Conservation (phyloP, 2,329 filamentous ascomycete species). For the Calonectria fujianensis region DNA sequence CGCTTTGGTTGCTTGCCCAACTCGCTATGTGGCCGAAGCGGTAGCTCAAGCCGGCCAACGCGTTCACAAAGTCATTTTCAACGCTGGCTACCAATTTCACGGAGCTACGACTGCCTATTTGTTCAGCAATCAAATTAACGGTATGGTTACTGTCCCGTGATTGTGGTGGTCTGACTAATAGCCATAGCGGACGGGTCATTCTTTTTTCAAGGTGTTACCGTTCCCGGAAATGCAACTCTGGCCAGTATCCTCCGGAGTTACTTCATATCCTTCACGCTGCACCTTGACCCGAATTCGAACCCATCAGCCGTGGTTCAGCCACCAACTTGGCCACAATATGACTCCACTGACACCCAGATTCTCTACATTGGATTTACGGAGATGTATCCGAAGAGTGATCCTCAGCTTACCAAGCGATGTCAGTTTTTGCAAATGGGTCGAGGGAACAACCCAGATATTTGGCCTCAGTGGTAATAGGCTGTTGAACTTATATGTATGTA, state of each 20-base stretch:
- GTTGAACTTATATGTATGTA: neutral
- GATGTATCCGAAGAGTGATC: neutral
- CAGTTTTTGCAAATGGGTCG: constrained; percentile 17
- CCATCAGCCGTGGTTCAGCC: neutral
- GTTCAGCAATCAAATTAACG: neutral
- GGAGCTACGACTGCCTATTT: neutral
- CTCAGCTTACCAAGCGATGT: neutral
- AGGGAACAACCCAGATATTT: neutral
- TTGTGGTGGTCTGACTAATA: neutral
- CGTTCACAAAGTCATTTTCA: constrained; percentile 6
- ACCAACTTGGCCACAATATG: constrained; percentile 1
- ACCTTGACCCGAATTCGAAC: neutral
- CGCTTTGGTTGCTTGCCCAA: neutral
- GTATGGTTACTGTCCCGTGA: neutral
- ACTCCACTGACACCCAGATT: neutral
- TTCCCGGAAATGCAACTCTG: constrained; percentile 5
- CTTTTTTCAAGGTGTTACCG: neutral
- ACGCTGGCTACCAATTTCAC: constrained; percentile 14
- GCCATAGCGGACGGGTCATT: neutral
- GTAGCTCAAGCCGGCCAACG: neutral
- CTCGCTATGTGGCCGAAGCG: constrained; percentile 1
- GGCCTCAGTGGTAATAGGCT: constrained; percentile 8
- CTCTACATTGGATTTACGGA: neutral
- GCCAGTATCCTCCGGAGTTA: neutral
- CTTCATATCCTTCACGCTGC: constrained; percentile 7